These are phyloP conservation scores for Entomortierella beljakovae DNA, from an alignment of 192 early-diverging fungal genomes.

Conservation along the genomic window DNA sequence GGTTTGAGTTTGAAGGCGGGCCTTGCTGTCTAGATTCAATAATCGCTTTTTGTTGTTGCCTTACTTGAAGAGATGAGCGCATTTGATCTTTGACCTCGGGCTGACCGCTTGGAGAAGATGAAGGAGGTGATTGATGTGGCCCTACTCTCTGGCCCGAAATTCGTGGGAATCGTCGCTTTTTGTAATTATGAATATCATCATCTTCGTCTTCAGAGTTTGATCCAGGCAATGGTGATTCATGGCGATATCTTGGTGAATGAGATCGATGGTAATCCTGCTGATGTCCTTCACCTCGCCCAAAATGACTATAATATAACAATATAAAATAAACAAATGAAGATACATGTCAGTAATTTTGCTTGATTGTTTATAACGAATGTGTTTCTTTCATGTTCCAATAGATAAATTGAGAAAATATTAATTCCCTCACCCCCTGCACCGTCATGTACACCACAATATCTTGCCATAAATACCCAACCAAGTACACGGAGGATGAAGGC, in stretches of 20 bases:
- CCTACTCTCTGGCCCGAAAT: conserved; percentile 12
- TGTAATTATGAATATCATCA: conserved; percentile 50
- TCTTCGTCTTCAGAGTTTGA: conserved; percentile 53
- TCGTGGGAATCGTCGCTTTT: conserved; percentile 33
- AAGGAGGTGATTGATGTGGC: conserved; percentile 32
- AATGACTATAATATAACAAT: neutral
- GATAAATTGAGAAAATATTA: too few relatives aligned
- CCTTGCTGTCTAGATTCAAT: conserved; percentile 64
- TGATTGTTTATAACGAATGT: neutral
- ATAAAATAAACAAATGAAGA: neutral
- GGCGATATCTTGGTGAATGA: conserved; percentile 36
- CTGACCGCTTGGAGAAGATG: conserved; percentile 21
- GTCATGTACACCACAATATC: too few relatives aligned
- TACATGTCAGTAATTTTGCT: neutral
- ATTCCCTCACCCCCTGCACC: too few relatives aligned
- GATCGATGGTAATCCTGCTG: conserved; percentile 16
- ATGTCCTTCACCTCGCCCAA: conserved; percentile 18
- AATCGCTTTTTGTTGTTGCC: conserved; percentile 74
- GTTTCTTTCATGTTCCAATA: too few relatives aligned
- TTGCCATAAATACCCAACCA: too few relatives aligned
- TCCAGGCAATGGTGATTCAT: conserved; percentile 49
- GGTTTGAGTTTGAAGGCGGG: too few relatives aligned
- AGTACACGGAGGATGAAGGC: too few relatives aligned
- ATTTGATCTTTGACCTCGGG: conserved; percentile 67
- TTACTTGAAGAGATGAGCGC: conserved; percentile 61